Percentiles rank a stretch among this genome's conserved stretches.
Evolutionary conservation across 2,329 filamentous ascomycete genomes (phyloP).

Genomic region (Fusarium begoniae): DNA sequence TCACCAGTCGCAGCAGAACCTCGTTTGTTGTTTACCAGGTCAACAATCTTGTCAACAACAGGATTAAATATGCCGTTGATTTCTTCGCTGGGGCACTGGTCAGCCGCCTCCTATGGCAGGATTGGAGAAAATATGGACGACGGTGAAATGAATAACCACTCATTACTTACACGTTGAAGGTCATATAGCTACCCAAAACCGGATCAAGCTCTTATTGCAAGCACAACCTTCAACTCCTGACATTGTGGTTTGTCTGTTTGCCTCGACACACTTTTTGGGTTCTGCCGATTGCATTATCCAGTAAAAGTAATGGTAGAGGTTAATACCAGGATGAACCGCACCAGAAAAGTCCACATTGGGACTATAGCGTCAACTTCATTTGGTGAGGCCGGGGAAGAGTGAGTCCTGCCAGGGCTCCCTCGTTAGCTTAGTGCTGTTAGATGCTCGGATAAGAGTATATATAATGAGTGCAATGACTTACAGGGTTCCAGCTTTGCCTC

Average conservation of each 20-base stretch:
- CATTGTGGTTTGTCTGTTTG: fast-evolving
- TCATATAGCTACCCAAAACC: not conserved
- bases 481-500: not conserved
- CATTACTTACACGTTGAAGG: not conserved
- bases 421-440: not conserved
- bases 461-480: not conserved
- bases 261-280: not conserved
- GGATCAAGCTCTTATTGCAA: not conserved
- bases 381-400: fast-evolving
- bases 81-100: not conserved
- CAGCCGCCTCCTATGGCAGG: not conserved
- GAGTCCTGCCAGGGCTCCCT: not conserved
- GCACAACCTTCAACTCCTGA: not conserved
- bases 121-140: not conserved
- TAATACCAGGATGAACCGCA: not conserved
- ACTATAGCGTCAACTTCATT: not conserved
- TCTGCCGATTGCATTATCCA: not conserved
- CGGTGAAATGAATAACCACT: not conserved
- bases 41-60: not conserved
- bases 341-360: not conserved
- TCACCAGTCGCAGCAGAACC: not conserved
- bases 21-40: not conserved
- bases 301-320: fast-evolving
- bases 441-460: not conserved
- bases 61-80: not conserved